These are phyloP conservation scores for Rhizopogon vinicolor DNA, from an alignment of 768 basidiomycete genomes.

Conservation along the genomic window DNA sequence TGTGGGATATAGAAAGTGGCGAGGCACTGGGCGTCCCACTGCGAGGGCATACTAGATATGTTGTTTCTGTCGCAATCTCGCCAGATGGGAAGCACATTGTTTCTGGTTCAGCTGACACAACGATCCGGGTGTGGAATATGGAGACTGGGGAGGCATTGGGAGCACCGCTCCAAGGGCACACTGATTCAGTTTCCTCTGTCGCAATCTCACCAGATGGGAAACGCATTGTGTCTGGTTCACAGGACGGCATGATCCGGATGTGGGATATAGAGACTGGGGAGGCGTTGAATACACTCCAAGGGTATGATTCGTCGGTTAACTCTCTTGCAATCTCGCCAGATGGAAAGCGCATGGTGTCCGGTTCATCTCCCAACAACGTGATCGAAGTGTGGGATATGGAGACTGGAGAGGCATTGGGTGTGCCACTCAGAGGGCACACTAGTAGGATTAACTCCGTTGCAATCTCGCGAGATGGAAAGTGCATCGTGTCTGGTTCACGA, in stretches of 20 bases:
- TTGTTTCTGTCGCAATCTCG: not conserved
- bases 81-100: not conserved
- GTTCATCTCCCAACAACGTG: too few relatives aligned
- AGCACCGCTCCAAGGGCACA: not conserved
- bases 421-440: too few relatives aligned
- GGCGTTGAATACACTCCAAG: too few relatives aligned
- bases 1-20: not conserved
- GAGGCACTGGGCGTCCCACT: not conserved
- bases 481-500: too few relatives aligned
- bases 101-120: not conserved
- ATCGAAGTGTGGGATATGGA: too few relatives aligned
- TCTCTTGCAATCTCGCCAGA: too few relatives aligned
- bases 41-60: not conserved
- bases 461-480: too few relatives aligned
- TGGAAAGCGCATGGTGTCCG: too few relatives aligned
- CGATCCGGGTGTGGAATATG: not conserved
- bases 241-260: not conserved
- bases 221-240: not conserved
- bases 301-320: too few relatives aligned
- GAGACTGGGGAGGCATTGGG: not conserved
- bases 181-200: not conserved
- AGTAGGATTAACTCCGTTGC: too few relatives aligned
- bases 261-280: not conserved
- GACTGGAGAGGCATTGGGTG: too few relatives aligned
- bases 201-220: slow-evolving; percentile 11